Evolutionary conservation across 148 eudicot species (phyloP).

Genomic region (Tetragonia tetragonoides): DNA sequence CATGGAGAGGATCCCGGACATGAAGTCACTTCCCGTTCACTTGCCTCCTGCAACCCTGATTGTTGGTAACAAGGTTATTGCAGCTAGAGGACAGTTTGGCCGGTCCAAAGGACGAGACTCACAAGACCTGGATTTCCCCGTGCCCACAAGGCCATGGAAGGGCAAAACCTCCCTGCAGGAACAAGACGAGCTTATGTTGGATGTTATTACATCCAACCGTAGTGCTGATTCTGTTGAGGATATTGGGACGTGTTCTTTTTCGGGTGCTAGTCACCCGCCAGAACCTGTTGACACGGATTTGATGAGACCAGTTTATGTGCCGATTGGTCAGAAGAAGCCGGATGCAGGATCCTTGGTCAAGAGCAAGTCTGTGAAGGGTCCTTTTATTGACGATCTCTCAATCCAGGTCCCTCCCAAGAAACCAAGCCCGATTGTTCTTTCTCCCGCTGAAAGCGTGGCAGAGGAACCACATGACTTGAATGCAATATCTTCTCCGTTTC

Average conservation of each 20-base stretch:
- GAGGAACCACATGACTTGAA: slow-evolving; percentile 51
- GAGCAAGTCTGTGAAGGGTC: slow-evolving; percentile 66
- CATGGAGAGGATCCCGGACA: slow-evolving; percentile 63
- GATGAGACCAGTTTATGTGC: slow-evolving; percentile 66
- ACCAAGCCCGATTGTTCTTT: slow-evolving; percentile 37
- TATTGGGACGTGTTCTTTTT: slow-evolving; percentile 48
- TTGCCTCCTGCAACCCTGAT: slow-evolving; percentile 35
- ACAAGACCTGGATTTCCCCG: slow-evolving; percentile 39
- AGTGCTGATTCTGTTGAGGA: slow-evolving; percentile 60
- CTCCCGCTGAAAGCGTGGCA: slow-evolving; percentile 44
- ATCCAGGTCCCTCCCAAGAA: slow-evolving; percentile 46
- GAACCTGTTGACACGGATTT: slow-evolving; percentile 69
- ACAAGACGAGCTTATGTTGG: slow-evolving; percentile 54
- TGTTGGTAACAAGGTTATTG: slow-evolving; percentile 31
- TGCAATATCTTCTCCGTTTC: slow-evolving; percentile 38
- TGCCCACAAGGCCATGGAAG: slow-evolving; percentile 46
- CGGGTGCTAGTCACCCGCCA: slow-evolving; percentile 79
- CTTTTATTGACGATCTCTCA: slow-evolving; percentile 65
- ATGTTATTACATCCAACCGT: slow-evolving; percentile 41
- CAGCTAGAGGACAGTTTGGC: slow-evolving; percentile 37
- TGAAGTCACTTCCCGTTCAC: slow-evolving; percentile 39
- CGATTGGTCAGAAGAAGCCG: slow-evolving; percentile 57
- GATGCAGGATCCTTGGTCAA: slow-evolving; percentile 52
- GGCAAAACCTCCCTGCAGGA: slow-evolving; percentile 52
- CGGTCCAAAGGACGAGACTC: slow-evolving; percentile 30